phyloP scores from a whole-genome alignment of 805 yeast genomes.

The Sungouiozyma intestinalis region DNA sequence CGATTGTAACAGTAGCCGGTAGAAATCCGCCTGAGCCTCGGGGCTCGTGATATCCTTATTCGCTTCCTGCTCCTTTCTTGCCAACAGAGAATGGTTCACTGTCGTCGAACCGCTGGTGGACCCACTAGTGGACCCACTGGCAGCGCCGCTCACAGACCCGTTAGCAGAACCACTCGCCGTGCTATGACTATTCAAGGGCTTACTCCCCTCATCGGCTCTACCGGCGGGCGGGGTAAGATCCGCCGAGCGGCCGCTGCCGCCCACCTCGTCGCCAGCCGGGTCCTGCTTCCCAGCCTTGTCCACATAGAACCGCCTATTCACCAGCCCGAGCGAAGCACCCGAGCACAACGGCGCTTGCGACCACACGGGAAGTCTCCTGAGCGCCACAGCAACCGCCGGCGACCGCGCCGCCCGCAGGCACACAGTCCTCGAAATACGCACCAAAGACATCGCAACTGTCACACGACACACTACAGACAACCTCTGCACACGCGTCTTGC shows the following conservation, averaged over 20 bases:
- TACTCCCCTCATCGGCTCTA: background rate
- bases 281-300: no score
- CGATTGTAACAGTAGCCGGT: slow-evolving; percentile 58
- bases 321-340: background rate
- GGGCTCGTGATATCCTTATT: slow-evolving; percentile 65
- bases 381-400: background rate
- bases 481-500: no score
- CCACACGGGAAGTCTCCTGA: background rate
- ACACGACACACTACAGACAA: background rate
- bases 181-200: background rate
- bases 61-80: slow-evolving; percentile 74
- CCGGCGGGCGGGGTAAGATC: no score
- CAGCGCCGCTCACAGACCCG: slow-evolving; percentile 1
- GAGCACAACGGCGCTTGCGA: background rate
- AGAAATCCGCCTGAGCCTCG: slow-evolving; percentile 70
- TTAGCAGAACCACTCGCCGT: slow-evolving; percentile 1
- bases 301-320: background rate
- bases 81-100: slow-evolving; percentile 34
- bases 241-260: no score
- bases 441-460: background rate
- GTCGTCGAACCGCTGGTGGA: slow-evolving; percentile 3
- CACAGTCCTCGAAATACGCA: background rate
- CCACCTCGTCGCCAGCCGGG: no score
- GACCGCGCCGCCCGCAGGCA: background rate
- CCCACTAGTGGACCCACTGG: background rate